Evolutionary conservation across 108 stramenopile genomes (phyloP).

Genomic region (Nitzschia sp.): DNA sequence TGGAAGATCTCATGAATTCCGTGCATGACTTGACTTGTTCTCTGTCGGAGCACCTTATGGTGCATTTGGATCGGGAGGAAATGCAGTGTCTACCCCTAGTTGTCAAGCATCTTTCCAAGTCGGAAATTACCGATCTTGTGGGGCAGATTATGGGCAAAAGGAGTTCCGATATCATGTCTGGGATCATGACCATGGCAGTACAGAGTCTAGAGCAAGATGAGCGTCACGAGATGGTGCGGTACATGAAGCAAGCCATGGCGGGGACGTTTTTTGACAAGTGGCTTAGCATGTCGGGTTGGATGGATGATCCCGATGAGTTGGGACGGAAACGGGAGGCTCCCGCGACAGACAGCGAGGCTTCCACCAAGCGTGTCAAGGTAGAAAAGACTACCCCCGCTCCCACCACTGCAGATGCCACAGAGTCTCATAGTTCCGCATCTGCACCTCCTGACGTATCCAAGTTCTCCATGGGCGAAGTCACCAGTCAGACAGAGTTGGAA

Average conservation of each 20-base stretch:
- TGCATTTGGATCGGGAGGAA: conserved; percentile 87
- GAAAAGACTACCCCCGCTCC: not conserved
- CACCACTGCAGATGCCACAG: not conserved
- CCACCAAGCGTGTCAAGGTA: not conserved
- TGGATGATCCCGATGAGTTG: conserved; percentile 20
- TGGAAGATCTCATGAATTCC: conserved; percentile 44
- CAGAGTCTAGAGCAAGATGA: conserved; percentile 78
- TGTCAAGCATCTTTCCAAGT: conserved; percentile 72
- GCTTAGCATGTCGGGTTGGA: conserved; percentile 83
- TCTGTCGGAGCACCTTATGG: conserved; percentile 67
- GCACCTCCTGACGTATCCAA: not conserved
- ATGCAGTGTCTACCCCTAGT: conserved; percentile 86
- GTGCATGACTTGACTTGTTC: conserved; percentile 53
- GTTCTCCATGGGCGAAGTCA: conserved; percentile 37
- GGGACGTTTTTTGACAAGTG: conserved; percentile 91
- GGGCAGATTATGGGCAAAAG: conserved; percentile 90
- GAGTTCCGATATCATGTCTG: conserved; percentile 73
- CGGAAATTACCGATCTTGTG: conserved; percentile 82
- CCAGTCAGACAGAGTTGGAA: conserved; percentile 74
- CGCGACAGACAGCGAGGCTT: not conserved
- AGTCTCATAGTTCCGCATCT: not conserved
- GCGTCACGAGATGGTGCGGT: conserved; percentile 78
- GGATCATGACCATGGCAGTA: conserved; percentile 92
- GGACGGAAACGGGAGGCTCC: not conserved
- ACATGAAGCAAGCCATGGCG: conserved; percentile 89